Evolutionary conservation across 805 yeast species (phyloP), one percentile per base, ranked within the genome.

Genomic region (Starmerella tilneyi): DNA sequence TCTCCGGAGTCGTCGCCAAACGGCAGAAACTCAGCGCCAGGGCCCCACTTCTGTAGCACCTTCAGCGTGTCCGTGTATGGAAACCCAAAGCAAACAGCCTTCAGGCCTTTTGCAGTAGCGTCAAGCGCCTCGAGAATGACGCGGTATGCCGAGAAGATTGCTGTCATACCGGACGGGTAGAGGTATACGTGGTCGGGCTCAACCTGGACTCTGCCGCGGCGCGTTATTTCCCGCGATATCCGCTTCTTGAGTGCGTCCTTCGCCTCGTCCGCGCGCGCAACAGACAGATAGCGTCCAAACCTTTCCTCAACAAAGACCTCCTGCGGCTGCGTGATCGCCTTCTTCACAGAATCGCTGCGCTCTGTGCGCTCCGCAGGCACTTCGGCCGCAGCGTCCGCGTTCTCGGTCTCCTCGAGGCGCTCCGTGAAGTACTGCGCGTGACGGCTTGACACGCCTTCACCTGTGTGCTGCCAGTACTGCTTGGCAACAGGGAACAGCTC

Each of bases 391-490:
- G n/a, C 17, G 16, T 26, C 21, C 15, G n/a, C 19, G 21, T 49
- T 53, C 20, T 44, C 31, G 23, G 50, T 46, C 13, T 41, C 42
- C 29, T 48, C 50, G 38, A 43, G 32, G 9, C 45, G 47, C 49
- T 75, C 76, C 48, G 81, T 63, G 39, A 83, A 77, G 57, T 84
- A 92, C 62, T 88, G 96, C 1, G 86, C 96, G 60, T 79, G 66
- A 56, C 97, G 70, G 28, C 95, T 84, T 13, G 95, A 84, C 22
- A 92, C 75, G n/a, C 96, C 95, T 63, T 89, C 96, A 22, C 99
- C 99, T 0, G 94, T 70, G 58, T 88, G 96, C 62, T 89, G 96
- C 98, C 98, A 92, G 65, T 84, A 92, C 56, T 77, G 77, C 59
- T 84, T 86, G 31, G 92, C 88, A 4, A 82, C 61, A 1, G 75